Base-by-base conservation (phyloP, 2,329 filamentous ascomycete genomes). In the Exophiala sp. region DNA sequence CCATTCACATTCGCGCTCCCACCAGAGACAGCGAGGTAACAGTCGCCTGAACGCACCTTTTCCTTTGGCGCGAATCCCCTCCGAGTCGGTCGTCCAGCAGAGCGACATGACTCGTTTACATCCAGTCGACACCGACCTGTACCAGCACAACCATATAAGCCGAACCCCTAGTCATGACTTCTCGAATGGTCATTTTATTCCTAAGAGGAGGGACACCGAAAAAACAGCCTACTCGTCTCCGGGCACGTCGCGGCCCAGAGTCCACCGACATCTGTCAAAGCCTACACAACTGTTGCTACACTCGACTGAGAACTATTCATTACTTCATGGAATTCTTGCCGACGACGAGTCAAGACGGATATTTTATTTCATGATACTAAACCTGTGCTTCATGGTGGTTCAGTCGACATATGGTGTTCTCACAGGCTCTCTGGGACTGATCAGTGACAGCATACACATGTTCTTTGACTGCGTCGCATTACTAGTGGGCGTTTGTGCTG, bases 381-480 rank as follows among this genome's bases (percentile, higher is more conserved):
- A 99, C 68, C 91, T 99, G 63, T 80, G 78, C 5, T 99, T 99
- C 70, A 99, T 99, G 94, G 75, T 88, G 33, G 84, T 99, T 1
- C 94, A 99, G 66, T 88, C 91, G 38, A 90, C 92, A 58, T 99
- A 99, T 66, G 94, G 94, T 45, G 95, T 94, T 65, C 75, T 94
- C 9, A 97, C 91, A 3, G 91, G 95, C 62, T 99, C 94, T 0
- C 76, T 99, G 4, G 94, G 94, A 2, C 79, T 99, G n/a, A 82
- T 99, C 14, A 96, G 91, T 62, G 94, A 99, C 71, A 97, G 91
- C 65, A 94, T 99, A 59, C 94, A 99, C 73, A 99, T 99, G 94
- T 92, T 99, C 66, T 97, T 99, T 65, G 94, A 99, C 72, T 99
- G 94, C 63, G 85, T 96, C 34, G 94, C 92, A 16, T 80, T 99